A percentile compares a stretch with the other conserved stretches of the same genome.
Evolutionary conservation across 106 monocot species (phyloP).

Genomic region (Chionographis japonica): DNA sequence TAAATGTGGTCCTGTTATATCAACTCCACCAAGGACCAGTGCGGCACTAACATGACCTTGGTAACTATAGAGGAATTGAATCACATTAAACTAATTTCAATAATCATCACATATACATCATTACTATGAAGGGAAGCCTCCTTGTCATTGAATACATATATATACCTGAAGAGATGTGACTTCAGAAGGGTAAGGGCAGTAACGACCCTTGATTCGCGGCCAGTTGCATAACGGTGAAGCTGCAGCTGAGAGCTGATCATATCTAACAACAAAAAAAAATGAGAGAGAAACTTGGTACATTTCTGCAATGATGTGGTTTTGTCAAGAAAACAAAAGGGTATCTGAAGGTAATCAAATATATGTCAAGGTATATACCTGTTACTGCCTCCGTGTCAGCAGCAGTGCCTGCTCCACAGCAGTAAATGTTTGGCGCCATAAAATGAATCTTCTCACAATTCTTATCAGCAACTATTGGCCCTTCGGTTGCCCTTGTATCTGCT

Average conservation of each 20-base stretch:
- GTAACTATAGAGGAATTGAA: conserved; percentile 39
- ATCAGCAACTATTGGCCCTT: conserved; percentile 98
- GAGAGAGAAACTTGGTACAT: not conserved
- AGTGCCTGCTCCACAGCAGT: conserved; percentile 98
- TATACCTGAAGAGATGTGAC: conserved; percentile 82
- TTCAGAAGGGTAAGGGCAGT: conserved; percentile 94
- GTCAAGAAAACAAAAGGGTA: not conserved
- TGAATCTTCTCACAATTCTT: conserved; percentile 99
- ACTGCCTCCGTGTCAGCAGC: conserved; percentile 99
- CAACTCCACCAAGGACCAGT: conserved; percentile 96
- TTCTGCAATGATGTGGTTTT: too few relatives aligned
- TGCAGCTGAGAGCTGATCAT: conserved; percentile 98
- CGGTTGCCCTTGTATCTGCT: conserved; percentile 97
- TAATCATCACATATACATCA: not conserved
- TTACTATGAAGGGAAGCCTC: not conserved
- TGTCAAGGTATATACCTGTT: conserved; percentile 42
- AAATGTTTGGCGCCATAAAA: conserved; percentile 98
- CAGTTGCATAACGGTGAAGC: conserved; percentile 97
- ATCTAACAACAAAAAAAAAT: conserved; percentile 34
- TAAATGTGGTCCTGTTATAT: conserved; percentile 96
- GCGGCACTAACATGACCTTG: conserved; percentile 99
- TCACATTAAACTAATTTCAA: conserved; percentile 5
- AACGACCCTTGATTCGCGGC: conserved; percentile 90
- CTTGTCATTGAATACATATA: not conserved
- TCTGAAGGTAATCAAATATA: not conserved